phyloP scores from a whole-genome alignment of 306 rosid species.

The Sicyos baderoa region DNA sequence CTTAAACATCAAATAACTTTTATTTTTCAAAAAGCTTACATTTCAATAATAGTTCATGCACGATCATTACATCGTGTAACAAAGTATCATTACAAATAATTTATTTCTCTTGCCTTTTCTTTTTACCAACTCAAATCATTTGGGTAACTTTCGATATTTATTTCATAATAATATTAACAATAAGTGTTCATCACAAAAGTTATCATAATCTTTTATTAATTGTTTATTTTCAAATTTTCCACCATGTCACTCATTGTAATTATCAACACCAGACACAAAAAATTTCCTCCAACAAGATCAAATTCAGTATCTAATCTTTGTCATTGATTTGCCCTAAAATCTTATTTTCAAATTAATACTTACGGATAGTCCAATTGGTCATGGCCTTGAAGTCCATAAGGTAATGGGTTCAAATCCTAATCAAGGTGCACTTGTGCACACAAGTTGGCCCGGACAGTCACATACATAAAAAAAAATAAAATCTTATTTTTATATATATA shows the following conservation, averaged over 20 bases:
- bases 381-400: no score
- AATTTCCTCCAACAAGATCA: neutral
- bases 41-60: neutral
- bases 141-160: constrained; percentile 11
- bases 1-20: neutral
- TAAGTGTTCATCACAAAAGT: neutral
- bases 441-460: no score
- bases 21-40: neutral
- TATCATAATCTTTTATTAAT: constrained; percentile 4
- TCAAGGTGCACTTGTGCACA: no score
- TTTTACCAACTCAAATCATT: constrained; percentile 15
- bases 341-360: neutral
- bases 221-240: neutral
- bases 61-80: constrained; percentile 16
- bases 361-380: no score
- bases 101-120: neutral
- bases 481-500: no score
- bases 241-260: neutral
- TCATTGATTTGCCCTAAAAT: neutral
- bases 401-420: no score
- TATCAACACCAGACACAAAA: neutral
- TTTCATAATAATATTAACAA: constrained; percentile 8
- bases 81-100: constrained; percentile 16
- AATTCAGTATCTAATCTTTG: neutral
- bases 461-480: no score